Evolutionary conservation across 1,139 yeast species (phyloP).

Genomic region (Lodderomyces jiufengensis): DNA sequence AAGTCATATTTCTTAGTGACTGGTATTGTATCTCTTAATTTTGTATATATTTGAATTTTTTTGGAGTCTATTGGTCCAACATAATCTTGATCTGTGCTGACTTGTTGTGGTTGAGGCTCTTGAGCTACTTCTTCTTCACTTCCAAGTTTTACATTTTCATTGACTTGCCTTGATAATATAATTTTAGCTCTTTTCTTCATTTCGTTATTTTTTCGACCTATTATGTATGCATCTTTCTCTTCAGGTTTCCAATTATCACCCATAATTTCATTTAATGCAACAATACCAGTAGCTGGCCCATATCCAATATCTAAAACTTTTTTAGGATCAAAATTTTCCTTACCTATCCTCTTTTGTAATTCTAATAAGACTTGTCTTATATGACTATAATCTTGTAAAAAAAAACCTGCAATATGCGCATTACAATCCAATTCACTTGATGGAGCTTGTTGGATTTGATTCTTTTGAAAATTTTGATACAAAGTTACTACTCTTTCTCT

Average conservation of each 20-base stretch:
- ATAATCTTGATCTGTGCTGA: slow-evolving; percentile 16
- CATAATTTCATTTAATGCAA: slow-evolving; percentile 82
- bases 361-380: slow-evolving; percentile 66
- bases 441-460: slow-evolving; percentile 52
- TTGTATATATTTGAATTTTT: slow-evolving; percentile 50
- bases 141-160: slow-evolving; percentile 36
- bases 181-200: slow-evolving; percentile 83
- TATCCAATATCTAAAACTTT: slow-evolving; percentile 75
- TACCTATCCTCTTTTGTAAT: slow-evolving; percentile 50
- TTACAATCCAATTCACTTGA: slow-evolving; percentile 64
- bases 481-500: slow-evolving; percentile 53
- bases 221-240: slow-evolving; percentile 66
- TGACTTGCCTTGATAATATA: slow-evolving; percentile 64
- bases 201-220: slow-evolving; percentile 56
- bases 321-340: slow-evolving; percentile 54
- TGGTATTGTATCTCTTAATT: slow-evolving; percentile 48
- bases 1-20: slow-evolving; percentile 61
- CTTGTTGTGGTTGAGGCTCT: slow-evolving; percentile 16
- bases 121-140: slow-evolving; percentile 9
- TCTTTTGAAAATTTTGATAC: slow-evolving; percentile 46
- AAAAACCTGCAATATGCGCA: slow-evolving; percentile 78
- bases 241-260: slow-evolving; percentile 59
- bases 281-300: slow-evolving; percentile 92
- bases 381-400: slow-evolving; percentile 80
- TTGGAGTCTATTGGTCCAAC: slow-evolving; percentile 62